These are phyloP conservation scores for Russula abietina DNA, from an alignment of 768 basidiomycete species.

Conservation along the genomic window DNA sequence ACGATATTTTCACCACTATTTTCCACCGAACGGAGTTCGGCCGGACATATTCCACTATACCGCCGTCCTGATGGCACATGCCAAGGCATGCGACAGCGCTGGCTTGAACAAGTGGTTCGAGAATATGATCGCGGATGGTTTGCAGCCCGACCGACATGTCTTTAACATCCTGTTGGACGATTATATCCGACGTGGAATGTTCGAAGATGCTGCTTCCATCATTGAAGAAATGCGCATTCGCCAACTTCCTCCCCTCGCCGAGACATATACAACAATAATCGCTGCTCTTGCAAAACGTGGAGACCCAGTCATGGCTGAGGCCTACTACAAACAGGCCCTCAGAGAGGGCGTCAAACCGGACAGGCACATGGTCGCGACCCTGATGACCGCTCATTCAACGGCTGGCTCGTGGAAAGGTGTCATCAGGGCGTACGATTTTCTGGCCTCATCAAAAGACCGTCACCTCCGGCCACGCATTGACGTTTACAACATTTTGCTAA, in stretches of 20 bases:
- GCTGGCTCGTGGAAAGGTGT: slow-evolving; percentile 75
- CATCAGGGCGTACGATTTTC: slow-evolving; percentile 60
- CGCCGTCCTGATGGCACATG: slow-evolving; percentile 50
- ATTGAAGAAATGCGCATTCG: slow-evolving; percentile 57
- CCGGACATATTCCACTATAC: slow-evolving; percentile 51
- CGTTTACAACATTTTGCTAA: slow-evolving; percentile 72
- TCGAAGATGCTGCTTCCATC: slow-evolving; percentile 44
- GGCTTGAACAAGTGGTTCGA: slow-evolving; percentile 52
- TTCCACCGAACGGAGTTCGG: slow-evolving; percentile 32
- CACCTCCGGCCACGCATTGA: slow-evolving; percentile 46
- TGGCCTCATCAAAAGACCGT: slow-evolving; percentile 36
- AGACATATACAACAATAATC: slow-evolving; percentile 63
- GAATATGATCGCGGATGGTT: slow-evolving; percentile 43
- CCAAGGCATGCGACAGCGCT: slow-evolving; percentile 40
- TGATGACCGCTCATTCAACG: slow-evolving; percentile 82
- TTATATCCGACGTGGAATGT: slow-evolving; percentile 49
- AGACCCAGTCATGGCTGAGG: slow-evolving; percentile 61
- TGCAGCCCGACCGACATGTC: slow-evolving; percentile 48
- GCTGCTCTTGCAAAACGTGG: slow-evolving; percentile 54
- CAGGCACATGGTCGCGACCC: slow-evolving; percentile 53
- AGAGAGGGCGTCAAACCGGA: slow-evolving; percentile 58
- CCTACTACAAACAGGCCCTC: slow-evolving; percentile 58
- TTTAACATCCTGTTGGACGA: slow-evolving; percentile 57
- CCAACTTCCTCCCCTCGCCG: slow-evolving; percentile 41
- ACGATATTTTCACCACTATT: slow-evolving; percentile 50